Percentiles rank a stretch among this genome's conserved stretches.
Evolutionary conservation across 352 stramenopile species (phyloP).

Genomic region (Pythium apleroticum): DNA sequence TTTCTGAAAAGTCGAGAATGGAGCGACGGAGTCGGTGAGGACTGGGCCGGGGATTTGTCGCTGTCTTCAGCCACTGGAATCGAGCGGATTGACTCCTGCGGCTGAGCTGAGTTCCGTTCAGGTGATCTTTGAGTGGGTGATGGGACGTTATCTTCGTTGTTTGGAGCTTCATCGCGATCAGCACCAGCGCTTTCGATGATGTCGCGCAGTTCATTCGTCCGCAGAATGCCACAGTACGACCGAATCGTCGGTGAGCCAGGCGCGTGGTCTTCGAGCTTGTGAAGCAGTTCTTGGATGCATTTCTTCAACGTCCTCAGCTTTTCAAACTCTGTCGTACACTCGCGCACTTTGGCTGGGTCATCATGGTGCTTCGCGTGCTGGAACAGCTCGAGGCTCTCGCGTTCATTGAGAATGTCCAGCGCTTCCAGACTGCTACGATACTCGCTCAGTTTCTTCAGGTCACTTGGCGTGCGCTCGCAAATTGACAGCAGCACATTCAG

Average conservation of each 20-base stretch:
- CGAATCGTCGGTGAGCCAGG: conserved; percentile 51
- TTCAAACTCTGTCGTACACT: conserved; percentile 50
- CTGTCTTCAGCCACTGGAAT: neutral
- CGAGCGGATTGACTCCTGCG: neutral
- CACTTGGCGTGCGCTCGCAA: conserved; percentile 51
- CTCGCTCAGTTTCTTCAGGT: conserved; percentile 57
- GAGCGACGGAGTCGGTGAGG: neutral
- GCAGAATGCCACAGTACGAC: conserved; percentile 46
- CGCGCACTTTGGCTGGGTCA: conserved; percentile 27
- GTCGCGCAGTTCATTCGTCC: conserved; percentile 35
- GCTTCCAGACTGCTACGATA: conserved; percentile 67
- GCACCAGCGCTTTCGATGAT: conserved; percentile 22
- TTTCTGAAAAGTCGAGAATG: conserved; percentile 18
- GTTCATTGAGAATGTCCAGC: conserved; percentile 67
- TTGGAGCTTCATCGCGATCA: conserved; percentile 1
- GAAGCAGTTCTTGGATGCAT: conserved; percentile 54
- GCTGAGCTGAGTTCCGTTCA: neutral
- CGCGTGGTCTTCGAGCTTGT: conserved; percentile 49
- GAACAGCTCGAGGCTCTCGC: conserved; percentile 55
- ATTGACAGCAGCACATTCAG: conserved; percentile 74
- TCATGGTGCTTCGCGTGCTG: conserved; percentile 36
- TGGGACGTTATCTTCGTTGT: neutral
- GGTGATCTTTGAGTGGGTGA: neutral
- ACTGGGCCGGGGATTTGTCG: neutral
- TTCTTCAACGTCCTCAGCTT: conserved; percentile 55